phyloP scores from a whole-genome alignment of 306 rosid genomes.

The Benincasa hispida region DNA sequence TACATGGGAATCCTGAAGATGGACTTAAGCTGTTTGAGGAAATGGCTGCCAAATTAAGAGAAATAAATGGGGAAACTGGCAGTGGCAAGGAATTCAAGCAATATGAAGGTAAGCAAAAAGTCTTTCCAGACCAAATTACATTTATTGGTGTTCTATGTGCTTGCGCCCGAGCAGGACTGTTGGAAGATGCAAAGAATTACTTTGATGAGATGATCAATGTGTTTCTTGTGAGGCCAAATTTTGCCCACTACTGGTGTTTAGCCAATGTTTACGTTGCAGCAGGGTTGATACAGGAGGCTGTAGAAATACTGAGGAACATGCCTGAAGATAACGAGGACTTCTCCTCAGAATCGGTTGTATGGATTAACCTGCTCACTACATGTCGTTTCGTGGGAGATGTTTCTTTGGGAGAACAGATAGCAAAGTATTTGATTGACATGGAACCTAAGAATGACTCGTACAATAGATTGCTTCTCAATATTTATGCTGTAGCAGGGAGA shows the following conservation, averaged over 20 bases:
- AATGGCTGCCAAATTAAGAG: slow-evolving; percentile 25
- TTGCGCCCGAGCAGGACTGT: slow-evolving; percentile 51
- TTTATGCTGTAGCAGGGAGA: slow-evolving; percentile 48
- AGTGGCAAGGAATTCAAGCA: neutral
- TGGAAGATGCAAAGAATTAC: slow-evolving; percentile 38
- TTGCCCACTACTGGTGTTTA: slow-evolving; percentile 72
- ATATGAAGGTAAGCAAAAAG: slow-evolving; percentile 10
- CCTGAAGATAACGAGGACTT: slow-evolving; percentile 21
- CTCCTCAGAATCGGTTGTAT: slow-evolving; percentile 27
- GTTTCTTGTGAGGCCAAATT: slow-evolving; percentile 40
- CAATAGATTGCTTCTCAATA: slow-evolving; percentile 47
- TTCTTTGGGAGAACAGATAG: slow-evolving; percentile 44
- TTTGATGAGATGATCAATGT: slow-evolving; percentile 39
- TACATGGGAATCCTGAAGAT: slow-evolving; percentile 46
- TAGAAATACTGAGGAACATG: slow-evolving; percentile 31
- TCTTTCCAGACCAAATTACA: slow-evolving; percentile 51
- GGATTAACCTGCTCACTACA: slow-evolving; percentile 43
- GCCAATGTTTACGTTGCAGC: slow-evolving; percentile 42
- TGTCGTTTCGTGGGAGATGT: slow-evolving; percentile 46
- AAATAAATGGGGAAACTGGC: slow-evolving; percentile 9
- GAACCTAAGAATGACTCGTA: slow-evolving; percentile 44
- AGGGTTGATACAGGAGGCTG: slow-evolving; percentile 39
- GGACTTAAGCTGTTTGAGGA: slow-evolving; percentile 39
- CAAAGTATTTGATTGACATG: slow-evolving; percentile 32
- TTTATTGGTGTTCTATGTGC: slow-evolving; percentile 61